Evolutionary conservation across 345 rosid genomes (phyloP).

Genomic region (Ceriops zippeliana): DNA sequence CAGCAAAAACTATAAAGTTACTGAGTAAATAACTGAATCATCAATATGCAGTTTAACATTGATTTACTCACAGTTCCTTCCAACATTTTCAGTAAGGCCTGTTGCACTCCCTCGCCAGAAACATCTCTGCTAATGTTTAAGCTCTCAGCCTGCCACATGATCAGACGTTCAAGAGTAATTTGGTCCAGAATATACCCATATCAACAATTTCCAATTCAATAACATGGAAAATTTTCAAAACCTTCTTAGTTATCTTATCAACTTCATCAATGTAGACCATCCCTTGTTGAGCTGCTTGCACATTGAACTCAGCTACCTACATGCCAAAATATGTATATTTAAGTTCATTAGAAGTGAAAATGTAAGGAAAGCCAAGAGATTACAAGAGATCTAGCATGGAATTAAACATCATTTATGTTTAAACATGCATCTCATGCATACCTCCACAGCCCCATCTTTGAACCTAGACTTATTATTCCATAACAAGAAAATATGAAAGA

Average conservation of each 20-base stretch:
- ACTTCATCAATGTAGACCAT: conserved; percentile 95
- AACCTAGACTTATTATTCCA: too few species aligned
- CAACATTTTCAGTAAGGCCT: conserved; percentile 87
- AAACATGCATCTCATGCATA: too few species aligned
- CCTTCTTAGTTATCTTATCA: conserved; percentile 97
- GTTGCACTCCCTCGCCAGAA: conserved; percentile 99
- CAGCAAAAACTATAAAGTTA: not conserved
- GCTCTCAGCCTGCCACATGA: conserved; percentile 77
- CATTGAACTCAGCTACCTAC: conserved; percentile 86
- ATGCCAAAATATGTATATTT: conserved; percentile 19
- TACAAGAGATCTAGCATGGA: too few species aligned
- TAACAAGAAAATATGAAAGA: too few species aligned
- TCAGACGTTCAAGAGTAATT: not conserved
- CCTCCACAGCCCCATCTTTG: too few species aligned
- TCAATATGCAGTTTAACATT: conserved; percentile 5
- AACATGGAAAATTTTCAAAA: conserved; percentile 16
- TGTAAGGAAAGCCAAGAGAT: not conserved
- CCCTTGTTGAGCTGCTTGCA: conserved; percentile 96
- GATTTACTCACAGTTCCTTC: conserved; percentile 89
- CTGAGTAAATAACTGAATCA: not conserved
- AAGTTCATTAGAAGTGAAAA: not conserved
- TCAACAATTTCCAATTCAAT: not conserved
- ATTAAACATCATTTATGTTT: too few species aligned
- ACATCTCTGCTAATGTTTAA: conserved; percentile 92
- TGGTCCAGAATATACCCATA: not conserved